These are phyloP conservation scores for Aspergillus pseudoterreus DNA, from an alignment of 2,329 filamentous ascomycete species.

Conservation along the genomic window DNA sequence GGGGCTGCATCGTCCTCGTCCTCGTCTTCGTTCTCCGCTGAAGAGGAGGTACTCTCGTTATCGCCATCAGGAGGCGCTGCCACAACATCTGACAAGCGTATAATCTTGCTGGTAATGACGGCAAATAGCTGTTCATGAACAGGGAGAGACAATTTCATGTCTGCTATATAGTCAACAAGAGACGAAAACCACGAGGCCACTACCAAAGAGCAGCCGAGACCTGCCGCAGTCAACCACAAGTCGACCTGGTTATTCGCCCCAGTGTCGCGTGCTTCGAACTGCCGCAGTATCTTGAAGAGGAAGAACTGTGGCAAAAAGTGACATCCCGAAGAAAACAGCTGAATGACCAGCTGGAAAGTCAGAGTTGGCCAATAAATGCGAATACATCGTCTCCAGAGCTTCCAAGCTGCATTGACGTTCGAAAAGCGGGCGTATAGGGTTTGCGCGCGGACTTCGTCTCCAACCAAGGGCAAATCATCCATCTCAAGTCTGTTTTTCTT, in stretches of 20 bases:
- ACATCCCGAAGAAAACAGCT: constrained; percentile 51
- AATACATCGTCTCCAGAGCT: constrained; percentile 59
- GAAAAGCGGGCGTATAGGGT: constrained; percentile 22
- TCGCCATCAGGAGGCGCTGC: constrained; percentile 31
- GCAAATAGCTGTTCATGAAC: constrained; percentile 66
- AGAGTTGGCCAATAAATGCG: constrained; percentile 56
- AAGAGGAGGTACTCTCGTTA: constrained; percentile 16
- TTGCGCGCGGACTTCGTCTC: constrained; percentile 53
- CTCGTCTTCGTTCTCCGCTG: constrained; percentile 15
- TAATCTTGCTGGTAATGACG: constrained; percentile 69
- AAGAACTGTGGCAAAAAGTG: constrained; percentile 67
- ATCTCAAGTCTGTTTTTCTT: constrained; percentile 60
- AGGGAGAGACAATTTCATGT: constrained; percentile 42
- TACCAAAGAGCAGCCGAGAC: constrained; percentile 58
- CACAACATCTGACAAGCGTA: constrained; percentile 67
- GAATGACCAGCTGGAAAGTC: constrained; percentile 56
- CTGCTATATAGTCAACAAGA: constrained; percentile 27
- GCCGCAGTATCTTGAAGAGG: constrained; percentile 61
- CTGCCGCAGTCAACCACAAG: constrained; percentile 54
- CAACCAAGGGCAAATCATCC: constrained; percentile 58
- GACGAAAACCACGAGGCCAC: constrained; percentile 54
- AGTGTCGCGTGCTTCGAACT: constrained; percentile 55
- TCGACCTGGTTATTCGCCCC: constrained; percentile 49
- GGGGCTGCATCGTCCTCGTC: constrained; percentile 46
- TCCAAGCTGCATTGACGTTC: background rate